Conservation (phyloP, 495 filamentous ascomycete genomes). For the Cercophora newfieldiana region DNA sequence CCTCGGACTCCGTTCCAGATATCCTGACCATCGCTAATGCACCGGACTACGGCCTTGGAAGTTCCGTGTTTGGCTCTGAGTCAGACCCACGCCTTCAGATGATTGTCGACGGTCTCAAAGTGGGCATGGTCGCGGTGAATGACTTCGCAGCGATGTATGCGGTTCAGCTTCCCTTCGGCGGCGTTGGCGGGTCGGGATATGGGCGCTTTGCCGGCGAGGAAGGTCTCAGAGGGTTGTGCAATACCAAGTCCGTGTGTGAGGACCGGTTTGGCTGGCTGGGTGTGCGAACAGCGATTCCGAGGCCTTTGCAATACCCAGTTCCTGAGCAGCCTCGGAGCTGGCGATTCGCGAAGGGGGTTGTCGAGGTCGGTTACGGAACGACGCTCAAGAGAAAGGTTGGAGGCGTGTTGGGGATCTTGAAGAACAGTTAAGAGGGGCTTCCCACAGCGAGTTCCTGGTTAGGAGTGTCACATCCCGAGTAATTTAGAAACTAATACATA, state of each 20-base stretch:
- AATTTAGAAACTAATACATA: background rate
- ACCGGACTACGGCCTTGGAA: slow-evolving; percentile 74
- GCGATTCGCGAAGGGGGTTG: slow-evolving; percentile 55
- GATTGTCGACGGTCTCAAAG: slow-evolving; percentile 67
- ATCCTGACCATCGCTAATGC: slow-evolving; percentile 75
- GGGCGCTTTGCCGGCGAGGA: slow-evolving; percentile 92
- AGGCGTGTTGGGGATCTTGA: slow-evolving; percentile 44
- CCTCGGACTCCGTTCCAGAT: slow-evolving; percentile 48
- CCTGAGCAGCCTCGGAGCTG: slow-evolving; percentile 52
- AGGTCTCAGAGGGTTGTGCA: slow-evolving; percentile 79
- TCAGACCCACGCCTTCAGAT: slow-evolving; percentile 39
- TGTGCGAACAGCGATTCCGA: slow-evolving; percentile 74
- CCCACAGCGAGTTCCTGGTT: background rate
- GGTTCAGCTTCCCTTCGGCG: slow-evolving; percentile 90
- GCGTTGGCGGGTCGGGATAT: slow-evolving; percentile 82
- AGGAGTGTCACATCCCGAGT: background rate
- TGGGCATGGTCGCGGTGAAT: slow-evolving; percentile 91
- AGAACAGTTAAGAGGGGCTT: slow-evolving; percentile 33
- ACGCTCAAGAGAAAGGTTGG: slow-evolving; percentile 37
- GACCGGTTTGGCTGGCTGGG: slow-evolving; percentile 65
- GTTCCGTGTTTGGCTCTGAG: slow-evolving; percentile 74
- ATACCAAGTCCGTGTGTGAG: slow-evolving; percentile 79
- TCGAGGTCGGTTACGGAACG: slow-evolving; percentile 56
- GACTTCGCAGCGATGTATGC: slow-evolving; percentile 93
- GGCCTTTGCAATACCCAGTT: slow-evolving; percentile 78